These are phyloP conservation scores for Fraxinus platypoda DNA, from an alignment of 305 asterid species.

Conservation along the genomic window DNA sequence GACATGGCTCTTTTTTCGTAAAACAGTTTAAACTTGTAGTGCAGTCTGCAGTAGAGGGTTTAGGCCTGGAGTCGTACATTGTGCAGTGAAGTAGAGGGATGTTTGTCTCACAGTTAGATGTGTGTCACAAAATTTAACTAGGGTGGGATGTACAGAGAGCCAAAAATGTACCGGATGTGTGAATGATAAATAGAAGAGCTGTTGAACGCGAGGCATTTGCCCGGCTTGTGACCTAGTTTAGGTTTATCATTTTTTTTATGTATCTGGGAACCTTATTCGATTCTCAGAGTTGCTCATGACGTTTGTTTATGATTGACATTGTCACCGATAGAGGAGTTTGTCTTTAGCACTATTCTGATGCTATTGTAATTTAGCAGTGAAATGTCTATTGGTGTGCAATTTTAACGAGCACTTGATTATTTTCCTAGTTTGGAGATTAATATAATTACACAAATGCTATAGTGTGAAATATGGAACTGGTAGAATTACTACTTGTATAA, in stretches of 20 bases:
- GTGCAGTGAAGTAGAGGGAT: not conserved
- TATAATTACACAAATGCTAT: not conserved
- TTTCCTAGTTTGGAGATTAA: not conserved
- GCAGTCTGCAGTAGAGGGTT: conserved; percentile 8
- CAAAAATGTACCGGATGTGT: not conserved
- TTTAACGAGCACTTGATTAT: not conserved
- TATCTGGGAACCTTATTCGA: not conserved
- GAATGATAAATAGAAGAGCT: not conserved
- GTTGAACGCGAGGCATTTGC: not conserved
- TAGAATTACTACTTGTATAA: not conserved
- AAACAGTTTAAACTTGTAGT: conserved; percentile 16
- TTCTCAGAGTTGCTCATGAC: not conserved
- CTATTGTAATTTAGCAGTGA: not conserved
- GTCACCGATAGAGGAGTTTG: not conserved
- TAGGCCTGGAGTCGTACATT: conserved; percentile 28
- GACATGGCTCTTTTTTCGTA: conserved; percentile 3
- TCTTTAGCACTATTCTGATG: not conserved
- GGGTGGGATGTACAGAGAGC: conserved; percentile 1
- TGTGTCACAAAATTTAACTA: not conserved
- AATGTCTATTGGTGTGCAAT: not conserved
- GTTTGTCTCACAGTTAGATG: conserved; percentile 7
- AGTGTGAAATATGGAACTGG: not conserved
- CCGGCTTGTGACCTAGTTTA: not conserved
- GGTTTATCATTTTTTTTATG: not conserved
- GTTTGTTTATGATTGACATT: not conserved